phyloP scores from a whole-genome alignment of 1,139 yeast species.

The Zygosaccharomyces sapae region DNA sequence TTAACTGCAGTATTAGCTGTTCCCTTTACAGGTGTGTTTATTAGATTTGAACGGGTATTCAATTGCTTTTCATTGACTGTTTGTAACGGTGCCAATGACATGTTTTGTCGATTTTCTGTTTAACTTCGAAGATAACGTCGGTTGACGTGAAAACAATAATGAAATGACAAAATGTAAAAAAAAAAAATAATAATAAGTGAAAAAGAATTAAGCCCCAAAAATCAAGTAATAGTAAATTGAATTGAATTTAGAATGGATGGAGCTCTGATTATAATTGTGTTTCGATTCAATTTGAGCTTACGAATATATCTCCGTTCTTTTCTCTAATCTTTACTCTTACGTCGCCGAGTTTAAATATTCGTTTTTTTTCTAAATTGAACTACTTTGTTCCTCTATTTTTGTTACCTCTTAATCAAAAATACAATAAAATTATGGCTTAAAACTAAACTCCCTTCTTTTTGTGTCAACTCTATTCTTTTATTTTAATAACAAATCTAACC shows the following conservation, averaged over 20 bases:
- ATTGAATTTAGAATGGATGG: neutral
- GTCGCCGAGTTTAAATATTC: slow-evolving; percentile 1
- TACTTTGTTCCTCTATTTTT: neutral
- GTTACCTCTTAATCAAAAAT: neutral
- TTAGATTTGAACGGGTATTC: slow-evolving; percentile 30
- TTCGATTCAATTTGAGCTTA: neutral
- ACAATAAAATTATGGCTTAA: neutral
- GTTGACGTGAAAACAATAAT: neutral
- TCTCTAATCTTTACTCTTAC: neutral
- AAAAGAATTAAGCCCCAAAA: neutral
- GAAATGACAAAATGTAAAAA: neutral
- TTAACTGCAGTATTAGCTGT: slow-evolving; percentile 10
- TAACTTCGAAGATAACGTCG: neutral
- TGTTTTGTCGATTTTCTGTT: slow-evolving; percentile 1
- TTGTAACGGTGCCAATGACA: slow-evolving; percentile 35
- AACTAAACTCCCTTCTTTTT: neutral
- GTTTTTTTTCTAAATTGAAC: neutral
- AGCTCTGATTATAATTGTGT: too few species aligned
- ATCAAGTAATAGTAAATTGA: neutral
- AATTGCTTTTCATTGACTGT: slow-evolving; percentile 35
- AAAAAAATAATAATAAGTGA: slow-evolving; percentile 1
- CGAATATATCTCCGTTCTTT: neutral
- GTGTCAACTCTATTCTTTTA: neutral
- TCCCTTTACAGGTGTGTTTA: slow-evolving; percentile 33
- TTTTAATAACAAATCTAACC: neutral